These are phyloP conservation scores for Deinandra increscens DNA, from an alignment of 129 eudicot genomes.

Conservation along the genomic window DNA sequence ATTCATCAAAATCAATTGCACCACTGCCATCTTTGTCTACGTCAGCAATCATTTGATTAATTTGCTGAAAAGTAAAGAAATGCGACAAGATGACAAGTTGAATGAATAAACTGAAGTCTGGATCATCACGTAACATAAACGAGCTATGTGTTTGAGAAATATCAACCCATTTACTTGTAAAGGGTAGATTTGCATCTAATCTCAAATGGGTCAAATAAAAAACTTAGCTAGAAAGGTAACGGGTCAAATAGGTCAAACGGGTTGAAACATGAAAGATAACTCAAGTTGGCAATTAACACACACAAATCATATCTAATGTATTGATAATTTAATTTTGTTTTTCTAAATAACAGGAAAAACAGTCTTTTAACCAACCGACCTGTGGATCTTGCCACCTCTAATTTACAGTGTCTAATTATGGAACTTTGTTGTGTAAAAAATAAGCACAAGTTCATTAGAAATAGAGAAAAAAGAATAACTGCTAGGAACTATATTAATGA, in stretches of 20 bases:
- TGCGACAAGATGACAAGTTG: no score
- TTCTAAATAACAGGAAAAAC: not conserved
- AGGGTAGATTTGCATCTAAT: not conserved
- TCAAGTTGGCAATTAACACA: no score
- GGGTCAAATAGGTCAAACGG: not conserved
- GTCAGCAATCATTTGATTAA: slow-evolving; percentile 76
- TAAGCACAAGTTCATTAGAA: not conserved
- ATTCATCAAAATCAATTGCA: slow-evolving; percentile 78
- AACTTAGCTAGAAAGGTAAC: not conserved
- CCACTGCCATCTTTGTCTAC: slow-evolving; percentile 91
- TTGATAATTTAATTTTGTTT: not conserved
- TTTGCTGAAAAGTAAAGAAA: slow-evolving; percentile 56
- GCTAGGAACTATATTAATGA: not conserved
- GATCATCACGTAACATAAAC: no score
- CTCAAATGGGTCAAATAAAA: not conserved
- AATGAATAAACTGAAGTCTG: no score
- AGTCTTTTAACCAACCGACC: not conserved
- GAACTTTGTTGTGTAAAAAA: not conserved
- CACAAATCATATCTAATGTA: not conserved
- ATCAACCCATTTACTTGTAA: not conserved
- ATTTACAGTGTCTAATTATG: not conserved
- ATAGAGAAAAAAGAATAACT: not conserved
- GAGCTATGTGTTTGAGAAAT: no score
- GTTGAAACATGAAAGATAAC: no score
- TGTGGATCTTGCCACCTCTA: not conserved